These are phyloP conservation scores for Mucor indicus DNA, from an alignment of 371 early-diverging fungal genomes.

Conservation along the genomic window DNA sequence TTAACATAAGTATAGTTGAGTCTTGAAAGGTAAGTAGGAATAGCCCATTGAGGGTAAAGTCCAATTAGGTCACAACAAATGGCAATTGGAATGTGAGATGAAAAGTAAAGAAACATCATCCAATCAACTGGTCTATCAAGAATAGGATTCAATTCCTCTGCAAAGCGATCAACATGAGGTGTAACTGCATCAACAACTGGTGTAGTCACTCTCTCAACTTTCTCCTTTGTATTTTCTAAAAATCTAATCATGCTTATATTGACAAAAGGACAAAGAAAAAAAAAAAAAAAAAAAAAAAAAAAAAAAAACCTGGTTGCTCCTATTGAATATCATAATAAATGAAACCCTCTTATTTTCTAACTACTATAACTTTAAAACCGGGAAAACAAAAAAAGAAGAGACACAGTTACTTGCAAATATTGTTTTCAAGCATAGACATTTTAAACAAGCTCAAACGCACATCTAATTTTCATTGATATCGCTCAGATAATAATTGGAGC, in stretches of 20 bases:
- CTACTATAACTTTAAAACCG: too few species aligned
- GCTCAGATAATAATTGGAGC: too few species aligned
- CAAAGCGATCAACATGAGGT: conserved; percentile 7
- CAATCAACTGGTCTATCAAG: conserved; percentile 13
- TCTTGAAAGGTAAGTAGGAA: conserved; percentile 9
- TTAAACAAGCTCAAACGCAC: too few species aligned
- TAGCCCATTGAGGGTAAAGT: conserved; percentile 12
- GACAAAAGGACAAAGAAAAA: neutral
- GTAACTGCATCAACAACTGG: conserved; percentile 1
- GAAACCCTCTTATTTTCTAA: too few species aligned
- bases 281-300: too few species aligned
- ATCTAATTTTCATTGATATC: too few species aligned
- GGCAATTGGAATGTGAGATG: conserved; percentile 21
- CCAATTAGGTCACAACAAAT: conserved; percentile 14
- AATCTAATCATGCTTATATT: neutral
- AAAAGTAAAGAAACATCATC: conserved; percentile 18
- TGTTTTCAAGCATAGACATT: too few species aligned
- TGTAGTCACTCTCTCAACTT: neutral
- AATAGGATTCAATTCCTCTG: conserved; percentile 7
- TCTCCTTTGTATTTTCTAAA: conserved; percentile 1
- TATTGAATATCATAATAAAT: too few species aligned
- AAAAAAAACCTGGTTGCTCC: too few species aligned
- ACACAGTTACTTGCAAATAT: too few species aligned
- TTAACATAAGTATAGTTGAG: conserved; percentile 5
- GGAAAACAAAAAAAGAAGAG: too few species aligned